Conservation (phyloP, 2,329 filamentous ascomycete species). For the Whalleya microplaca region DNA sequence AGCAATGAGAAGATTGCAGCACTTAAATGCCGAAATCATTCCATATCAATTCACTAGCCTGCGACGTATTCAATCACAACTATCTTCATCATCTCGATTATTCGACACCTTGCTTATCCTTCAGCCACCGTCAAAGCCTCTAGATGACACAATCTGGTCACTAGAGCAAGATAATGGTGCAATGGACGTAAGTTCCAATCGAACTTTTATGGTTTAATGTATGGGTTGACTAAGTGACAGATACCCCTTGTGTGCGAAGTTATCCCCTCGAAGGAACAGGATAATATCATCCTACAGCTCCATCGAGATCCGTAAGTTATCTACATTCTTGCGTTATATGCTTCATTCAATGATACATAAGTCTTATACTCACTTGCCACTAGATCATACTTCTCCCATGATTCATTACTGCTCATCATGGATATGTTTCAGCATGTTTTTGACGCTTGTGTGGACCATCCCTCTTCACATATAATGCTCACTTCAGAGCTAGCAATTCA, state of each 20-base stretch:
- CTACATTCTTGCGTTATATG: background rate
- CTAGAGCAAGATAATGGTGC: constrained; percentile 59
- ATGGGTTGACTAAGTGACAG: constrained; percentile 35
- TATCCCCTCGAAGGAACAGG: constrained; percentile 54
- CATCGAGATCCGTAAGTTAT: constrained; percentile 60
- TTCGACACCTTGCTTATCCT: constrained; percentile 84
- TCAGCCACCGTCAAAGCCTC: constrained; percentile 65
- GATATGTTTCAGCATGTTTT: constrained; percentile 36
- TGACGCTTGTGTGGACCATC: constrained; percentile 32
- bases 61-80: constrained; percentile 66
- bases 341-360: background rate
- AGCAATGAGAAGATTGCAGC: constrained; percentile 63
- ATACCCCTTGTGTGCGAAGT: constrained; percentile 79
- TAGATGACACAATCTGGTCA: constrained; percentile 60
- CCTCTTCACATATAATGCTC: constrained; percentile 33
- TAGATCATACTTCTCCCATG: constrained; percentile 31
- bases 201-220: background rate
- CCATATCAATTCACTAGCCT: constrained; percentile 76
- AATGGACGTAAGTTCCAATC: constrained; percentile 66
- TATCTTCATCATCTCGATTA: constrained; percentile 52
- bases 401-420: constrained; percentile 27
- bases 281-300: constrained; percentile 62
- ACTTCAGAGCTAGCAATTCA: constrained; percentile 21
- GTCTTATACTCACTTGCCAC: constrained; percentile 14
- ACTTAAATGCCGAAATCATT: constrained; percentile 63